These are phyloP conservation scores for Encephalitozoon intestinalis DNA, from an alignment of 371 early-diverging fungal genomes.

Conservation along the genomic window DNA sequence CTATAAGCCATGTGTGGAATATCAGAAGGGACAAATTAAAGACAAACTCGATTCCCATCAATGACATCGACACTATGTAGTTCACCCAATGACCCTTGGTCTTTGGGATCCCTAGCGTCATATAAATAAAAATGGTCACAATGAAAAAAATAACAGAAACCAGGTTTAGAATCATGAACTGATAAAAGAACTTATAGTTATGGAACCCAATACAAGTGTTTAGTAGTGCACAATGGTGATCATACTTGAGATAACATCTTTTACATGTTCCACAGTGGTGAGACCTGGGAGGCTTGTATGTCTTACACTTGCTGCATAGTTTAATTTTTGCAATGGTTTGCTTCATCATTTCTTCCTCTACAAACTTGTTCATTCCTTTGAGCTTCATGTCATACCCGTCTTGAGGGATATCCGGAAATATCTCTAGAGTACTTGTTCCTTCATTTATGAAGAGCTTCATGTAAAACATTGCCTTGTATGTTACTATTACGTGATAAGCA, in stretches of 20 bases:
- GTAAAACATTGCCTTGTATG: constrained; percentile 47
- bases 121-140: constrained; percentile 31
- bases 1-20: constrained; percentile 71
- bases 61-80: constrained; percentile 59
- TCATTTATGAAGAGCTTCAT: constrained; percentile 46
- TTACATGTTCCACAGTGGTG: constrained; percentile 62
- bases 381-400: background rate
- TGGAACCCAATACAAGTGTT: constrained; percentile 61
- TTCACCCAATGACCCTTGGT: constrained; percentile 59
- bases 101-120: background rate
- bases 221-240: constrained; percentile 60
- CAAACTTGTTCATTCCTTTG: constrained; percentile 55
- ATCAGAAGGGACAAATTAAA: constrained; percentile 68
- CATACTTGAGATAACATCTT: constrained; percentile 60
- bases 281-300: constrained; percentile 61
- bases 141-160: constrained; percentile 26
- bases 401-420: constrained; percentile 40
- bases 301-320: constrained; percentile 59
- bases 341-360: constrained; percentile 41
- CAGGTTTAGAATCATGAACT: constrained; percentile 54
- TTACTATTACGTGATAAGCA: constrained; percentile 42
- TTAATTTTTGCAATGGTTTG: constrained; percentile 38
- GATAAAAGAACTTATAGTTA: constrained; percentile 61
- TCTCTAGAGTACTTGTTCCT: constrained; percentile 42
- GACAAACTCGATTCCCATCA: constrained; percentile 65